These are phyloP conservation scores for Populus tomentosa DNA, from an alignment of 441 rosid species.

Conservation along the genomic window DNA sequence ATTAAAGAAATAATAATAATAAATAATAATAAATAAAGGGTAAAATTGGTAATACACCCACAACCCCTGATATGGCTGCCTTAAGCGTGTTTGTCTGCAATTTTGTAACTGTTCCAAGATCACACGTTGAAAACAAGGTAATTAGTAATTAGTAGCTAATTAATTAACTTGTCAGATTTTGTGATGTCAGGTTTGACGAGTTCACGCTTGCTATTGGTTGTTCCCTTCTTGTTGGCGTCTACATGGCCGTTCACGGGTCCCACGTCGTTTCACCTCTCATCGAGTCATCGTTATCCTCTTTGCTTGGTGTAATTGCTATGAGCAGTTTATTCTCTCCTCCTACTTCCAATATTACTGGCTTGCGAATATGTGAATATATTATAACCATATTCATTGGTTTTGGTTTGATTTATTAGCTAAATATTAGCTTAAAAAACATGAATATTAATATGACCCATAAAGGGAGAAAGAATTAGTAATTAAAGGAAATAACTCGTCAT, in stretches of 20 bases:
- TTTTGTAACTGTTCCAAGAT: background rate
- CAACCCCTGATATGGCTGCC: background rate
- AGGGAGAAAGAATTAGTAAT: too few relatives aligned
- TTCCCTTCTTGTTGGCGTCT: background rate
- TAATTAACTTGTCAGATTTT: background rate
- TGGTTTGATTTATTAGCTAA: too few relatives aligned
- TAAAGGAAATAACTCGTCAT: too few relatives aligned
- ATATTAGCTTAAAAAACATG: too few relatives aligned
- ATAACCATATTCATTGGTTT: too few relatives aligned
- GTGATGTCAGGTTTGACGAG: background rate
- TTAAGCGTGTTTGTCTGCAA: background rate
- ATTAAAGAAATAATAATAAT: background rate
- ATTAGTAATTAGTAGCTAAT: background rate
- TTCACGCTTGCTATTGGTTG: background rate
- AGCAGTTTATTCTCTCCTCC: background rate
- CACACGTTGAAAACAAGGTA: background rate
- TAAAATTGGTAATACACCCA: background rate
- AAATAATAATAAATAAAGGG: background rate
- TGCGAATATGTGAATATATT: too few relatives aligned
- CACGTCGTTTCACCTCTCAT: background rate
- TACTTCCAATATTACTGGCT: too few relatives aligned
- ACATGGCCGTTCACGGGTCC: background rate
- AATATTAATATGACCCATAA: too few relatives aligned
- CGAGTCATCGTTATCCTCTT: background rate
- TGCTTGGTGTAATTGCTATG: background rate